These are phyloP conservation scores for Lactarius deliciosus DNA, from an alignment of 768 basidiomycete genomes.

Conservation along the genomic window DNA sequence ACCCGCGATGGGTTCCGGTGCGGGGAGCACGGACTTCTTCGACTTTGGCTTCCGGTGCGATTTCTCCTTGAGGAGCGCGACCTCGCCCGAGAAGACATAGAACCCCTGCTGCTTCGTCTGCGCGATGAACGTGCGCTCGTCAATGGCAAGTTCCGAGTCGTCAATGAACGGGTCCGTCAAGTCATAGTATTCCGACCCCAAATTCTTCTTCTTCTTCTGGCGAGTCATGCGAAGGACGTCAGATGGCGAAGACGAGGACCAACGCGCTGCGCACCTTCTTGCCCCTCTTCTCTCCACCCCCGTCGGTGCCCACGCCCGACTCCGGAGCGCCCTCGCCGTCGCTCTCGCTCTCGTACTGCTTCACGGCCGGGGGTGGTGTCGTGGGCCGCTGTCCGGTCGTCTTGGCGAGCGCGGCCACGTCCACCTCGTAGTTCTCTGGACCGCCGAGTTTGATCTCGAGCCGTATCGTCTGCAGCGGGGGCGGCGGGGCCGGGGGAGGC, in stretches of 20 bases:
- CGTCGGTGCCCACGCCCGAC: conserved; percentile 28
- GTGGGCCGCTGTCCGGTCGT: conserved; percentile 62
- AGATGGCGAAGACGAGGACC: not conserved
- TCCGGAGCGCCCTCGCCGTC: conserved; percentile 40
- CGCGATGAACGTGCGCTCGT: conserved; percentile 88
- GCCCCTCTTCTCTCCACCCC: conserved; percentile 40
- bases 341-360: conserved; percentile 51
- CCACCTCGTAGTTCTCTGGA: conserved; percentile 71
- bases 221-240: not conserved
- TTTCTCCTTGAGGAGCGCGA: conserved; percentile 83
- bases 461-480: conserved; percentile 61
- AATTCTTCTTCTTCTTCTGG: conserved; percentile 44
- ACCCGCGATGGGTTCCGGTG: conserved; percentile 28
- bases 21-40: conserved; percentile 25
- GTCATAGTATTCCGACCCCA: conserved; percentile 82
- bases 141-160: conserved; percentile 89
- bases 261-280: conserved; percentile 36
- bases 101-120: conserved; percentile 92
- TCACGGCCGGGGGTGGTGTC: conserved; percentile 48
- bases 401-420: conserved; percentile 57
- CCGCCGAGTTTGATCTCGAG: conserved; percentile 71
- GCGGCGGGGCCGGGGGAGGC: conserved; percentile 44
- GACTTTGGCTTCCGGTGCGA: conserved; percentile 27
- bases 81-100: conserved; percentile 87
- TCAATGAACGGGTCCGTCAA: conserved; percentile 93